phyloP scores from a whole-genome alignment of 352 stramenopile species.

The Hyaloperonospora arabidopsidis region DNA sequence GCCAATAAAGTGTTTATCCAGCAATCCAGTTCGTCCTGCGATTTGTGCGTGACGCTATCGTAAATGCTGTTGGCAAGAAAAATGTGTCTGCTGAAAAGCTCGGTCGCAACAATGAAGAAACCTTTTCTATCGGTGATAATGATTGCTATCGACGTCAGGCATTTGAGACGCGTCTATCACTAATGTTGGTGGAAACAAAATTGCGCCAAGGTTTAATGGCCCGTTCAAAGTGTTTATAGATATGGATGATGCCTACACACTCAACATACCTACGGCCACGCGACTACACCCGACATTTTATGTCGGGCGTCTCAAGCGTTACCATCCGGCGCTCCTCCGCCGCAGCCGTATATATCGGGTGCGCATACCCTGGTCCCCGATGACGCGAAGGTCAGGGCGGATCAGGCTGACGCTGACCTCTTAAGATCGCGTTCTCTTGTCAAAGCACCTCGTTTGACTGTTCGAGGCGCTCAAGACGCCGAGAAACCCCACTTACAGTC shows the following conservation, averaged over 20 bases:
- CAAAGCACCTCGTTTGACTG: too few relatives aligned
- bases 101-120: background rate
- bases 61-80: background rate
- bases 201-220: background rate
- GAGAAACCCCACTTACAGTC: background rate
- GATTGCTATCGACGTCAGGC: background rate
- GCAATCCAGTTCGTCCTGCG: background rate
- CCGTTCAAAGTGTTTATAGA: background rate
- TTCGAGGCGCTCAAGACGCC: too few relatives aligned
- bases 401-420: too few relatives aligned
- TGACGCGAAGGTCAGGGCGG: background rate
- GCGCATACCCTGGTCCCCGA: background rate
- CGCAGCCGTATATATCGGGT: background rate
- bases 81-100: background rate
- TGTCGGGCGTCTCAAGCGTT: too few relatives aligned
- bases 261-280: background rate
- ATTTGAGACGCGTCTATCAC: background rate
- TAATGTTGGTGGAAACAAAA: background rate
- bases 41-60: background rate
- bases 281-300: too few relatives aligned
- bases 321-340: background rate
- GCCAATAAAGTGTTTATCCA: too few relatives aligned
- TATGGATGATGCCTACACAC: background rate
- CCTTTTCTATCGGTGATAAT: background rate
- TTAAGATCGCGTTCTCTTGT: too few relatives aligned